phyloP scores from a whole-genome alignment of 1,284 basidiomycete species.

The Malassezia equina region DNA sequence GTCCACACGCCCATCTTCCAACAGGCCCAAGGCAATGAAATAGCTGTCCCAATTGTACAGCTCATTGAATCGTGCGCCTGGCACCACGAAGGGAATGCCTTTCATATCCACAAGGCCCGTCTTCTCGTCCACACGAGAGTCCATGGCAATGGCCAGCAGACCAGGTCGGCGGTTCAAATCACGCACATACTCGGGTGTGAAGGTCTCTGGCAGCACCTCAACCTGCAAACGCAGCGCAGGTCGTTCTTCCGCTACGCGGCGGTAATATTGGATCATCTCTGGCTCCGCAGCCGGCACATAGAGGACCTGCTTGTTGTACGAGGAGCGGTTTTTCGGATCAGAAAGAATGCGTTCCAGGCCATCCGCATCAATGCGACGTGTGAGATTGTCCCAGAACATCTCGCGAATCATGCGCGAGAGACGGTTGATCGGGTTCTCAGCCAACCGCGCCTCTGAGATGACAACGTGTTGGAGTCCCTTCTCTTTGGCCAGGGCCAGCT shows the following conservation, averaged over 20 bases:
- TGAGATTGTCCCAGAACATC: conserved; percentile 95
- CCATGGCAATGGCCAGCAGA: conserved; percentile 86
- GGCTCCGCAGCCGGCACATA: conserved; percentile 87
- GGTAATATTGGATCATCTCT: conserved; percentile 86
- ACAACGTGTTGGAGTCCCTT: conserved; percentile 90
- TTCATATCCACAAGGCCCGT: conserved; percentile 60
- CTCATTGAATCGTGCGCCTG: conserved; percentile 94
- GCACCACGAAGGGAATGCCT: conserved; percentile 86
- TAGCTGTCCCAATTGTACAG: conserved; percentile 59
- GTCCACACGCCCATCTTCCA: conserved; percentile 83
- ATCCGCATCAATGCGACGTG: conserved; percentile 89
- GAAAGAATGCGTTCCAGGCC: conserved; percentile 91
- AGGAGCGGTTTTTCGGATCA: conserved; percentile 69
- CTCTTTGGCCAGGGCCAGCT: conserved; percentile 90
- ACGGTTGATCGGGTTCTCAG: conserved; percentile 93
- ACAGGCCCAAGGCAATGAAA: conserved; percentile 82
- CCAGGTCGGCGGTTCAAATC: conserved; percentile 87
- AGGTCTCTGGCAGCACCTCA: conserved; percentile 74
- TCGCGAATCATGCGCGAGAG: conserved; percentile 95
- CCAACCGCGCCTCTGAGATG: conserved; percentile 87
- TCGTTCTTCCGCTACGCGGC: conserved; percentile 49
- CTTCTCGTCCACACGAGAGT: conserved; percentile 60
- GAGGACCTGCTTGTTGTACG: conserved; percentile 59
- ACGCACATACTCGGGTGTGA: conserved; percentile 80
- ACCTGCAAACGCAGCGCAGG: conserved; percentile 78